A percentile compares a stretch with the other conserved stretches of the same genome.
phyloP scores from a whole-genome alignment of 2,329 filamentous ascomycete species.

The Fusarium sp. region DNA sequence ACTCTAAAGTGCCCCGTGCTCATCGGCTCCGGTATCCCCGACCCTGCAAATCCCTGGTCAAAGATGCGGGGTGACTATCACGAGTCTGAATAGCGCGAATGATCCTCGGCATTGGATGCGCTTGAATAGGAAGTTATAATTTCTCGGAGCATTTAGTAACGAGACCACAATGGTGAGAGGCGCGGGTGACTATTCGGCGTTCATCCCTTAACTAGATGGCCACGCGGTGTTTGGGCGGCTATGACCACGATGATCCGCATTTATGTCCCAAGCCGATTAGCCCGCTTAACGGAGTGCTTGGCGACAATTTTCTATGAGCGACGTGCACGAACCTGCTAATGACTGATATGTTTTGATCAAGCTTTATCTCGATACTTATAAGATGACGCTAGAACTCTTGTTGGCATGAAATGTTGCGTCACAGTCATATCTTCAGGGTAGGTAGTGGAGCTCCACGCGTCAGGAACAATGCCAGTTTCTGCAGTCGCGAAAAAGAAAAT shows the following conservation, averaged over 20 bases:
- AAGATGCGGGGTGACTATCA: conserved; percentile 12
- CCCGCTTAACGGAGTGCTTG: not conserved
- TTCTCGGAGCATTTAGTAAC: not conserved
- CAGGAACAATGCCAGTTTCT: accelerated
- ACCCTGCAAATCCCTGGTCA: not conserved
- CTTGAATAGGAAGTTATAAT: not conserved
- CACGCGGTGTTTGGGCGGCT: not conserved
- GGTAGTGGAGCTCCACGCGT: not conserved
- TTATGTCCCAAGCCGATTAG: conserved; percentile 2
- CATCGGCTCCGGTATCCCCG: conserved; percentile 29
- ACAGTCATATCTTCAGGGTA: not conserved
- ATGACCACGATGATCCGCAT: not conserved
- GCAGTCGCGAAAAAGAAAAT: not conserved
- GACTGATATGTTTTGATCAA: not conserved
- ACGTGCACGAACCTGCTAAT: too few relatives aligned
- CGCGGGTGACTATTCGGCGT: not conserved
- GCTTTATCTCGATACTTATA: not conserved
- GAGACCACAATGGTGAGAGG: not conserved
- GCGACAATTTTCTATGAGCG: not conserved
- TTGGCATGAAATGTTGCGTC: accelerated
- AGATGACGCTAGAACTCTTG: not conserved
- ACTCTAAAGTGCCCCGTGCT: not conserved
- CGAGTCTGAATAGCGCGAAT: not conserved
- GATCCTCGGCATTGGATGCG: conserved; percentile 4
- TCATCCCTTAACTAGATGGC: not conserved